phyloP scores from a whole-genome alignment of 2,329 filamentous ascomycete genomes.

The Hypocreales sp. region DNA sequence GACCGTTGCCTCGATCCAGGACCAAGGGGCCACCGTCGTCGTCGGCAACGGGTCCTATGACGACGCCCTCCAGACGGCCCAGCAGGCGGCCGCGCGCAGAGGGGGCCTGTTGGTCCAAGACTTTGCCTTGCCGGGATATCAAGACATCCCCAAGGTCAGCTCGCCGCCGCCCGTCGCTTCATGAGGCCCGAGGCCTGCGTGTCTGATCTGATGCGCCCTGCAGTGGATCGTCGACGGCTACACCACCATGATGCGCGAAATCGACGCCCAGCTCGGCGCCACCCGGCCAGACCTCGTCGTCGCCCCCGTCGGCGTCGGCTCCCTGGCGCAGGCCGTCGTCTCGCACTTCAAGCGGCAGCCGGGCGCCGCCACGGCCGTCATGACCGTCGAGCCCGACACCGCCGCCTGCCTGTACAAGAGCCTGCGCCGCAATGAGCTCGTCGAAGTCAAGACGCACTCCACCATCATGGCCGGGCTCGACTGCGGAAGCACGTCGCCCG shows the following conservation, averaged over 20 bases:
- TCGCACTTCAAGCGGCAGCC: constrained; percentile 45
- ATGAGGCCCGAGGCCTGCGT: too few relatives aligned
- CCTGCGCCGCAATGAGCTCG: constrained; percentile 29
- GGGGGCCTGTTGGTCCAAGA: constrained; percentile 50
- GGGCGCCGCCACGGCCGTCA: constrained; percentile 20
- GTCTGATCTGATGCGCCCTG: neutral
- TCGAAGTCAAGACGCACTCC: constrained; percentile 34
- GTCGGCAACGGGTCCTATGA: constrained; percentile 48
- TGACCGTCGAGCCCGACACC: constrained; percentile 55
- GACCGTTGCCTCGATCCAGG: constrained; percentile 37
- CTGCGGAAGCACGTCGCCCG: constrained; percentile 52
- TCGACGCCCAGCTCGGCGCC: constrained; percentile 39
- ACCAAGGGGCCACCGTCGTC: constrained; percentile 47
- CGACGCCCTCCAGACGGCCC: constrained; percentile 35
- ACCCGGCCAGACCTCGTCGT: constrained; percentile 32
- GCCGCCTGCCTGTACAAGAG: constrained; percentile 43
- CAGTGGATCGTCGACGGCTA: constrained; percentile 69
- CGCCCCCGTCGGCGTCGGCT: constrained; percentile 57
- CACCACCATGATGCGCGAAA: constrained; percentile 53
- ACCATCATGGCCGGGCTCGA: constrained; percentile 66
- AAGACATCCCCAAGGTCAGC: constrained; percentile 42
- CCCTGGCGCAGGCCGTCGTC: constrained; percentile 53
- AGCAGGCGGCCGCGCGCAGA: constrained; percentile 20
- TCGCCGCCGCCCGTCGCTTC: neutral
- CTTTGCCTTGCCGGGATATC: constrained; percentile 49